Evolutionary conservation across 352 stramenopile genomes (phyloP).

Genomic region (Thalassiosira delicatula): DNA sequence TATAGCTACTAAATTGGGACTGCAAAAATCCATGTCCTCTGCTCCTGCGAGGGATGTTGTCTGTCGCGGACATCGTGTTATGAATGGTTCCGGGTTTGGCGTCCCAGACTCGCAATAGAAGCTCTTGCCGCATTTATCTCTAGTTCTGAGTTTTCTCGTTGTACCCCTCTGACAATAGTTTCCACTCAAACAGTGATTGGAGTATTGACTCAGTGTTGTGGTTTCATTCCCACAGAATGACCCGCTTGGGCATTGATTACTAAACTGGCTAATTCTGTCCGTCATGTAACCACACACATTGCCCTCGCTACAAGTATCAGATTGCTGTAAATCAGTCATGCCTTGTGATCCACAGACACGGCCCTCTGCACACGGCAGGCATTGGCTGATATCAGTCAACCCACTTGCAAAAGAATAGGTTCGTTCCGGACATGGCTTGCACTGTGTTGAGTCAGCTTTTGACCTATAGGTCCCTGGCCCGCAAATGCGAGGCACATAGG

Average conservation of each 20-base stretch:
- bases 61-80: conserved; percentile 89
- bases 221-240: conserved; percentile 90
- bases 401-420: conserved; percentile 92
- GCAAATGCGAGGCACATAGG: conserved; percentile 95
- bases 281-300: conserved; percentile 93
- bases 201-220: conserved; percentile 88
- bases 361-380: conserved; percentile 93
- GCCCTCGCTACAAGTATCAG: conserved; percentile 89
- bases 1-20: conserved; percentile 88
- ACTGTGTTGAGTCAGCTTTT: conserved; percentile 93
- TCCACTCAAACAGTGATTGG: conserved; percentile 86
- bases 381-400: conserved; percentile 93
- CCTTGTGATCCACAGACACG: conserved; percentile 90
- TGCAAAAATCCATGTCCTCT: conserved; percentile 88
- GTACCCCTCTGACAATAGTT: conserved; percentile 91
- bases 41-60: conserved; percentile 89
- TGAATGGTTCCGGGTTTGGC: conserved; percentile 85
- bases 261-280: conserved; percentile 89
- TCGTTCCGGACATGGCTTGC: conserved; percentile 91
- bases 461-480: conserved; percentile 92
- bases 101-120: conserved; percentile 93
- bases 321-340: conserved; percentile 88
- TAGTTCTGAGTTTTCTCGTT: conserved; percentile 84
- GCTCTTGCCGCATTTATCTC: conserved; percentile 91
- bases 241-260: conserved; percentile 91